Evolutionary conservation across 2,329 filamentous ascomycete species (phyloP), one percentile per base, ranked within the genome.

Genomic region (Aspergillus sp.): DNA sequence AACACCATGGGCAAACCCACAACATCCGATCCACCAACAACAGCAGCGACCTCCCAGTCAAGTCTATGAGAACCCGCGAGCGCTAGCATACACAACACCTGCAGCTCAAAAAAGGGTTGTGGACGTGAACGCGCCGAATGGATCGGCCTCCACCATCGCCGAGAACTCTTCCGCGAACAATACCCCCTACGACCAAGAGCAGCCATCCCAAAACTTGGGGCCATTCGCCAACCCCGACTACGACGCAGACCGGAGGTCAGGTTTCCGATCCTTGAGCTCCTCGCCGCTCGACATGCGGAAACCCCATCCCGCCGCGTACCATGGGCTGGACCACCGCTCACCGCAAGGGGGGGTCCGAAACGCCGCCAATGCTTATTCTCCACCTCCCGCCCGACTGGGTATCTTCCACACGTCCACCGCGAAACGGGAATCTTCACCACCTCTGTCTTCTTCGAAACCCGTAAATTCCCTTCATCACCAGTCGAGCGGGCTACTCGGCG

Each of bases 1-100:
- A 60, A 95, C 89, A 4, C 88, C 91, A 1, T 96, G 92, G 92
- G 90, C 91, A 33, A 95, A 95, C 66, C 90, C 91, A 16, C 89
- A 93, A 60, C 87, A 90, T 66, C 85, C 87, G 6, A 81, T 84
- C 9, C 86, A 90, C 65, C 80, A 82, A 55, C 67, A 75, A 55
- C 67, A 75, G 49, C 46, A 40, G 49, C 62, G 71, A 38, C 64
- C 65, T 3, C 69, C 66, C 44, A 59, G 53, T 22, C 64, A 61
- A 48, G 55, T 66, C 8, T 68, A 68, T 20, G 73, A 72, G 50
- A 60, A 67, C 30, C 64, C 68, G 4, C 65, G 70, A 20, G 61
- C 67, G 14, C 65, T 66, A 45, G 64, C 69, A 33, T 73, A 69
- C 52, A 64, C 70, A 17, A 76, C 74, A 4, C 75, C 76, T 26